Conservation (phyloP, 495 filamentous ascomycete genomes). For the Lepidopterella palustris region DNA sequence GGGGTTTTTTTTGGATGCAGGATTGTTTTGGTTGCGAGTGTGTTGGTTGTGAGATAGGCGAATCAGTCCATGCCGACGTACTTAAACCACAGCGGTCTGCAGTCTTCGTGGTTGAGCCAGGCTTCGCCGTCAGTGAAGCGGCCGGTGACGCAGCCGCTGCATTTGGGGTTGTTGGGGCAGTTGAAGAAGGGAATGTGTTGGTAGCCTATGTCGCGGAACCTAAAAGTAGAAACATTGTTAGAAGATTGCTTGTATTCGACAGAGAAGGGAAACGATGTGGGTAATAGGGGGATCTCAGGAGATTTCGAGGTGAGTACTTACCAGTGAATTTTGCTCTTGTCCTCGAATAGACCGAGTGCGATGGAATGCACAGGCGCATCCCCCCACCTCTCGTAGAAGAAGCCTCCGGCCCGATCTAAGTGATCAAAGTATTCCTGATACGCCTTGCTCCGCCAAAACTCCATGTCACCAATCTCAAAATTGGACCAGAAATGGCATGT, state of each 20-base stretch:
- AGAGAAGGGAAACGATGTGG: too few species aligned
- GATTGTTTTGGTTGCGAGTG: too few species aligned
- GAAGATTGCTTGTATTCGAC: too few species aligned
- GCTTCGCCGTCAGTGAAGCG: slow-evolving; percentile 80
- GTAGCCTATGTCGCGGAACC: slow-evolving; percentile 99
- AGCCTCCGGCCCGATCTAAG: slow-evolving; percentile 87
- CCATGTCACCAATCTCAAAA: slow-evolving; percentile 95
- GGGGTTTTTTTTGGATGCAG: too few species aligned
- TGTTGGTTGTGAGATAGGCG: too few species aligned
- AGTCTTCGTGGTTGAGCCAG: slow-evolving; percentile 85
- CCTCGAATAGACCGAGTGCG: slow-evolving; percentile 88
- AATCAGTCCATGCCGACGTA: slow-evolving; percentile 81
- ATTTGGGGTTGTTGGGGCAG: slow-evolving; percentile 94
- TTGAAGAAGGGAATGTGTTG: slow-evolving; percentile 98
- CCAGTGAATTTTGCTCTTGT: slow-evolving; percentile 90
- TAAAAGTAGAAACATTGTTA: slow-evolving; percentile 33
- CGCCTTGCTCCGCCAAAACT: slow-evolving; percentile 83
- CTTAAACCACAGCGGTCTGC: slow-evolving; percentile 94
- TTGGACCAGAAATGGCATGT: slow-evolving; percentile 99
- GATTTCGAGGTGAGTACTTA: too few species aligned
- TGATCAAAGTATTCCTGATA: slow-evolving; percentile 98
- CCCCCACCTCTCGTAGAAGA: slow-evolving; percentile 99
- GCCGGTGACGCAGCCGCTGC: slow-evolving; percentile 78
- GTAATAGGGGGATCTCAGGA: too few species aligned
- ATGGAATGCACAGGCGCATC: slow-evolving; percentile 97